These are phyloP conservation scores for Aleurites moluccanus DNA, from an alignment of 441 rosid species.

Conservation along the genomic window DNA sequence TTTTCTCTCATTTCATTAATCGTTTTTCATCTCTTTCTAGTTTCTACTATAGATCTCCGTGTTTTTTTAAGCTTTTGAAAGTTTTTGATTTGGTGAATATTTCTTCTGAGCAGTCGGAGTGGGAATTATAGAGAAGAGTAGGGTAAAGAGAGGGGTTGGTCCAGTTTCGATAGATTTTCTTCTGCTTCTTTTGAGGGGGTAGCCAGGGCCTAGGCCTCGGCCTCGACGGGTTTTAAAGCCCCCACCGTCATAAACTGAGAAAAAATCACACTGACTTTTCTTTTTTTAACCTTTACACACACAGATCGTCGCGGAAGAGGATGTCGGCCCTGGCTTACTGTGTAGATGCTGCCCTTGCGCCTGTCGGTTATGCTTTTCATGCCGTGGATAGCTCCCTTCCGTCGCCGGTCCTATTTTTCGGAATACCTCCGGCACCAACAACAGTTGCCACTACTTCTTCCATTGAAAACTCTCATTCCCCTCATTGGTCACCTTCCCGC, in stretches of 20 bases:
- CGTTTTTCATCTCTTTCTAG: background rate
- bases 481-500: conserved; percentile 67
- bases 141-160: conserved; percentile 44
- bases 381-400: conserved; percentile 59
- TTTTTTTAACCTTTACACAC: conserved; percentile 10
- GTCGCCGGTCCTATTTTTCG: conserved; percentile 34
- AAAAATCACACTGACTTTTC: conserved; percentile 11
- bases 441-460: conserved; percentile 25
- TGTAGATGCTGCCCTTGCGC: conserved; percentile 70
- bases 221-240: conserved; percentile 99
- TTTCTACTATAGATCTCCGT: conserved; percentile 38
- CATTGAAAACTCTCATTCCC: conserved; percentile 21
- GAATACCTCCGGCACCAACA: conserved; percentile 30
- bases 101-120: conserved; percentile 49
- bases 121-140: conserved; percentile 44
- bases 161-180: conserved; percentile 48
- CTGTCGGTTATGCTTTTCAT: conserved; percentile 51
- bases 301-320: conserved; percentile 42
- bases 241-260: conserved; percentile 59
- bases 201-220: conserved; percentile 99
- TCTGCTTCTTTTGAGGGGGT: conserved; percentile 96
- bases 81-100: background rate
- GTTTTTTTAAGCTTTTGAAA: background rate
- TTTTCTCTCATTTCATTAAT: too few species aligned
- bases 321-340: conserved; percentile 89